Base-by-base conservation (phyloP, 2,329 filamentous ascomycete genomes). In the Falciphora oryzae region DNA sequence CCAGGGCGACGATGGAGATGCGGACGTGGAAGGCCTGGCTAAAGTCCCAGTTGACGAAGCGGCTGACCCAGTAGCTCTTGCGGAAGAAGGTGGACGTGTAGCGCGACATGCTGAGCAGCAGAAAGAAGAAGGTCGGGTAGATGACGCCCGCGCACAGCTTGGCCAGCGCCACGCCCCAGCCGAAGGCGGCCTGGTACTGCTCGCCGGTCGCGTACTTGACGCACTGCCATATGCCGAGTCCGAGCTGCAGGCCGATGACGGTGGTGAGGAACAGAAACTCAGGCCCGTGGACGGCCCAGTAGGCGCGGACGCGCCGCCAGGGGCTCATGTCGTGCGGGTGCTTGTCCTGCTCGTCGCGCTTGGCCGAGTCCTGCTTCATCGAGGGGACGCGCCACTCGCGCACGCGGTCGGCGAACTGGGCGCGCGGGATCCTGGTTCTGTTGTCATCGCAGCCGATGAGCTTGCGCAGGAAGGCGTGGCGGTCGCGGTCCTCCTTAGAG, bases 81-180 rank as follows among this genome's bases (percentile, higher is more conserved):
- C 83, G 77, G 56, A 84, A 70, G 64, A 79, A 80, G 0, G 83
- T 86, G 2, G 83, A 79, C 27, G 84, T 78, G 73, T 83, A 84
- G 32, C 84, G 75, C 18, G 81, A 84, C 83, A 86, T 86, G 69
- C 81, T 84, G 6, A 86, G 73, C 8, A 86, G 76, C 65, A 86
- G 75, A 68, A 86, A 85, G 73, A 85, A 85, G 65, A 86, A 78
- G 1, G 83, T 85, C 25, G 83, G 83, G 61, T 85, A 86, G 1
- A 86, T 69, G 0, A 81, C 79, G 4, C 84, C 84, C 13, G 83
- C 83, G 58, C 75, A 80, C 0, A 81, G 79, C 71, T 86, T 86
- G 4, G 83, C 80, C 62, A 86, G 70, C 4, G 84, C 80, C 10
- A 83, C 78, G 7, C 83, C 84, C 81, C 83, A 85, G 16, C 83